Evolutionary conservation across 345 rosid species (phyloP).

Genomic region (Kandelia obovata): DNA sequence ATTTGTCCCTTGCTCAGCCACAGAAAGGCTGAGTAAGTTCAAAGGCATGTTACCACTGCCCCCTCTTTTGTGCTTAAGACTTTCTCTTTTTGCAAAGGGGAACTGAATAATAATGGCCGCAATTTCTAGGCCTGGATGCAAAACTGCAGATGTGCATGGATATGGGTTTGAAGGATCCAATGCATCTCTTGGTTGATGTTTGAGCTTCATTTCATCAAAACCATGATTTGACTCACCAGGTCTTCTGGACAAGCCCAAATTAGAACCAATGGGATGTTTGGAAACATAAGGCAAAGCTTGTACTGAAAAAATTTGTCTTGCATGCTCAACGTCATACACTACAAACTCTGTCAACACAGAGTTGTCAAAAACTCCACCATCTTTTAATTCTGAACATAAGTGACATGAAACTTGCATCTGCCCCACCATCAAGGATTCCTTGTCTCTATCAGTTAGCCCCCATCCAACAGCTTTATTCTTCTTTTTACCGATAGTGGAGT

Average conservation of each 20-base stretch:
- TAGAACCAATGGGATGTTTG: constrained; percentile 25
- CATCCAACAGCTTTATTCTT: constrained; percentile 37
- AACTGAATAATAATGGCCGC: constrained; percentile 66
- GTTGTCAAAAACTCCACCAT: constrained; percentile 38
- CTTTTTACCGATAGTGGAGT: constrained; percentile 49
- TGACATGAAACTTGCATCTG: constrained; percentile 86
- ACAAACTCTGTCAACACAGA: constrained; percentile 77
- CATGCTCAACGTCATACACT: constrained; percentile 56
- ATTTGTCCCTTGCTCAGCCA: constrained; percentile 36
- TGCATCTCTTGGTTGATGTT: constrained; percentile 34
- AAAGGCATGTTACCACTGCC: constrained; percentile 21
- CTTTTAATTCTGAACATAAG: constrained; percentile 48
- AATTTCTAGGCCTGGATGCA: constrained; percentile 65
- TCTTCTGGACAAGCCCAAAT: constrained; percentile 34
- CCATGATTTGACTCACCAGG: constrained; percentile 28
- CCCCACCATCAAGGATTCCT: constrained; percentile 59
- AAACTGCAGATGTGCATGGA: constrained; percentile 41
- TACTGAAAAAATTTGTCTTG: constrained; percentile 35
- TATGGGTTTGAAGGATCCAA: constrained; percentile 37
- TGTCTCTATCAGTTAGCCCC: constrained; percentile 36
- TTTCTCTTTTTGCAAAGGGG: constrained; percentile 69
- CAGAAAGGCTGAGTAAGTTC: constrained; percentile 40
- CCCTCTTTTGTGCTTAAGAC: constrained; percentile 53
- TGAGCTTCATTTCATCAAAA: constrained; percentile 36
- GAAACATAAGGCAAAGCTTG: constrained; percentile 32